Conservation (phyloP, 2,329 filamentous ascomycete genomes). For the Cladophialophora exuberans region DNA sequence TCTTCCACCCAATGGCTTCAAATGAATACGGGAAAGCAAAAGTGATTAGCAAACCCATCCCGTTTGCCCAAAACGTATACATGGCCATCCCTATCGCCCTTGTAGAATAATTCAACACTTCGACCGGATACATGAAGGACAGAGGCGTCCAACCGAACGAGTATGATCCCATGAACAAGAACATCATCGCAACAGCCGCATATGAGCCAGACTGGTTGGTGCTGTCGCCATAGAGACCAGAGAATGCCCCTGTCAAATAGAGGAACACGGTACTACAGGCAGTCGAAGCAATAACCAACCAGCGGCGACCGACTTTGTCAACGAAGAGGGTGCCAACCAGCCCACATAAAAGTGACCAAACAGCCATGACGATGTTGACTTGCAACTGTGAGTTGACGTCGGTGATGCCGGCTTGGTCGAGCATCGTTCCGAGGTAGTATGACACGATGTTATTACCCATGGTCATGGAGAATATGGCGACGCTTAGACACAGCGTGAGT, state of each 20-base stretch:
- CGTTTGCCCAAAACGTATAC: constrained; percentile 36
- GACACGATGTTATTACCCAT: constrained; percentile 29
- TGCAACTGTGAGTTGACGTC: constrained; percentile 48
- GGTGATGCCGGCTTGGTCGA: constrained; percentile 52
- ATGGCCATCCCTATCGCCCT: constrained; percentile 52
- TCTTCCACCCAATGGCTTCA: constrained; percentile 50
- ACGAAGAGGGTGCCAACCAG: constrained; percentile 50
- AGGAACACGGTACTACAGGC: constrained; percentile 44
- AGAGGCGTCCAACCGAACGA: constrained; percentile 55
- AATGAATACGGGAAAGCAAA: constrained; percentile 51
- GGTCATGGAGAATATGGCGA: constrained; percentile 23
- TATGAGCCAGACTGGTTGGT: constrained; percentile 46
- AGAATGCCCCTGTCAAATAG: constrained; percentile 56
- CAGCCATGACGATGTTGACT: constrained; percentile 57
- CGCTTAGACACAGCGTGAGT: too few relatives aligned
- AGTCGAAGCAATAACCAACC: constrained; percentile 44
- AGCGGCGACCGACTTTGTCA: constrained; percentile 49
- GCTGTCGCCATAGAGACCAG: constrained; percentile 47
- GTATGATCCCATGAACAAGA: constrained; percentile 42
- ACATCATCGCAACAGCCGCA: constrained; percentile 42
- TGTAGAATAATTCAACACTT: constrained; percentile 55
- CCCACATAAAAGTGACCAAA: constrained; percentile 51
- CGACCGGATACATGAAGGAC: constrained; percentile 53
- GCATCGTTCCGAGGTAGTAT: constrained; percentile 48
- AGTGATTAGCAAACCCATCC: constrained; percentile 41